These are phyloP conservation scores for Blastobotrys niveus DNA, from an alignment of 1,139 yeast genomes.

Conservation along the genomic window DNA sequence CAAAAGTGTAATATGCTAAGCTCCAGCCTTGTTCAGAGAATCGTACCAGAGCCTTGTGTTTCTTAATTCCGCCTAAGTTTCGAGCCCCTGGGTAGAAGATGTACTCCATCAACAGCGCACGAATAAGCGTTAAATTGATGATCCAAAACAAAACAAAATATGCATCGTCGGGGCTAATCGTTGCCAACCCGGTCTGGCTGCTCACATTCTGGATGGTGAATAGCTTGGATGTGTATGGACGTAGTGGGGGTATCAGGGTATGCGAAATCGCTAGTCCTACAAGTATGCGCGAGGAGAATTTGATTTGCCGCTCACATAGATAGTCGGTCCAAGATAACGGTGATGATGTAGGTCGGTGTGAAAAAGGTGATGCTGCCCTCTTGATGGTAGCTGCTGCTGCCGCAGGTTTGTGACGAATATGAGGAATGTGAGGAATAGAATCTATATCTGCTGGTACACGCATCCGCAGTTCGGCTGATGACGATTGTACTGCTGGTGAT, in stretches of 20 bases:
- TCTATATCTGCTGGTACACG: too few species aligned
- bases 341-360: too few species aligned
- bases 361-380: too few species aligned
- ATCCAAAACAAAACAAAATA: conserved; percentile 55
- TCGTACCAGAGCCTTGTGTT: conserved; percentile 48
- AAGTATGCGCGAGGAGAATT: conserved; percentile 5
- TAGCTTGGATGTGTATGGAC: conserved; percentile 24
- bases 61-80: conserved; percentile 41
- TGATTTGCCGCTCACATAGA: conserved; percentile 9
- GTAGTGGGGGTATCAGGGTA: conserved; percentile 21
- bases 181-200: conserved; percentile 23
- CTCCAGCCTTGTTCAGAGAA: conserved; percentile 90
- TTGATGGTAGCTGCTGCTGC: too few species aligned
- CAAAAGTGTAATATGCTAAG: conserved; percentile 51
- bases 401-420: too few species aligned
- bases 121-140: conserved; percentile 50
- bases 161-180: conserved; percentile 39
- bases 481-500: too few species aligned
- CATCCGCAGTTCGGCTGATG: too few species aligned
- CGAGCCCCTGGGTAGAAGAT: conserved; percentile 54
- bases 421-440: too few species aligned
- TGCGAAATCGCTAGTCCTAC: conserved; percentile 14
- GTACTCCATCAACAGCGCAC: conserved; percentile 57
- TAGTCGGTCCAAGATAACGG: neutral
- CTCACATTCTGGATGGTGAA: conserved; percentile 25